Conservation (phyloP, 257 asterid genomes). For the Nemophila menziesii region DNA sequence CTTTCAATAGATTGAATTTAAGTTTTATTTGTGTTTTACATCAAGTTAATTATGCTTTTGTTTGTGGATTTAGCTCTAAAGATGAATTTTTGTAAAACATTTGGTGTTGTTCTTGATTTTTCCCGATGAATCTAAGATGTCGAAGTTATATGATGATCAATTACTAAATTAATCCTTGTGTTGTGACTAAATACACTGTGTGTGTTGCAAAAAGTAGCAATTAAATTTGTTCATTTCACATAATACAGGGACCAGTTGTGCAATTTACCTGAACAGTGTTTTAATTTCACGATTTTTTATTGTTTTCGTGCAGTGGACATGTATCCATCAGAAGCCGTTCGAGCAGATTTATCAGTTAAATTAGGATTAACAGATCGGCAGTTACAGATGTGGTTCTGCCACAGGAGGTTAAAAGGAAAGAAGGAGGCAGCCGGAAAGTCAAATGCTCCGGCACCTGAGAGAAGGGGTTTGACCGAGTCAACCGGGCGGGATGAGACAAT, state of each 20-base stretch:
- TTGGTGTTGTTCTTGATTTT: conserved; percentile 4
- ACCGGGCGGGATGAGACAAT: conserved; percentile 42
- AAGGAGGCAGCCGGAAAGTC: conserved; percentile 74
- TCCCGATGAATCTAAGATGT: no score
- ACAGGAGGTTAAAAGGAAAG: conserved; percentile 89
- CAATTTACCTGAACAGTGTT: conserved; percentile 1
- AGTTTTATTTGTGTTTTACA: neutral
- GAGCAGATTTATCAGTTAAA: conserved; percentile 67
- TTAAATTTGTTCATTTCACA: no score
- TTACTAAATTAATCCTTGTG: no score
- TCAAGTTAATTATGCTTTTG: neutral
- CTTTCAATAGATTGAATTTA: neutral
- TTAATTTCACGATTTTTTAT: conserved; percentile 4
- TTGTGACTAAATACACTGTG: no score
- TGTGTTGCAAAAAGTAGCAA: no score
- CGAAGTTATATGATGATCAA: no score
- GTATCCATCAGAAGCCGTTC: conserved; percentile 84
- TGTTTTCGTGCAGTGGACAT: conserved; percentile 57
- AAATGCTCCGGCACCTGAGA: conserved; percentile 32
- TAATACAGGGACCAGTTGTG: no score
- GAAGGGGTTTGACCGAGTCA: conserved; percentile 37
- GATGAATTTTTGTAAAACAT: neutral
- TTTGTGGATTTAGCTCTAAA: neutral
- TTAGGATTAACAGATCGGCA: conserved; percentile 80
- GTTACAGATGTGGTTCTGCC: conserved; percentile 99